These are phyloP conservation scores for Malassezia psittaci DNA, from an alignment of 1,284 basidiomycete genomes.

Conservation along the genomic window DNA sequence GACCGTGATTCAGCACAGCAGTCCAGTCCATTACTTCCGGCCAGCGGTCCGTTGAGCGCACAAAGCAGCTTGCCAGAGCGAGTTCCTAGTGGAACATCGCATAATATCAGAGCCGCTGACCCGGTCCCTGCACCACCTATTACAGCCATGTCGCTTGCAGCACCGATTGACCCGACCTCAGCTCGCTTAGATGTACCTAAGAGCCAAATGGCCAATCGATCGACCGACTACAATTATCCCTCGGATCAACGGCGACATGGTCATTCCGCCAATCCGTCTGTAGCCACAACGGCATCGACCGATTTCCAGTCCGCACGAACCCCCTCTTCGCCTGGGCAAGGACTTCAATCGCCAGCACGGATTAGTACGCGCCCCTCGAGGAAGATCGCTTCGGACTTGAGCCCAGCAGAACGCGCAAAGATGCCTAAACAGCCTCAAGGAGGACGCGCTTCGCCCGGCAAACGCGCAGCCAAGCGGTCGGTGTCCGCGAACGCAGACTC, in stretches of 20 bases:
- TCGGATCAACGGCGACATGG: not conserved
- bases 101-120: no score
- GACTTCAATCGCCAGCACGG: slow-evolving; percentile 5
- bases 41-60: slow-evolving; percentile 14
- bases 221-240: no score
- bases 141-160: not conserved
- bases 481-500: not conserved
- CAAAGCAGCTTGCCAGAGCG: slow-evolving; percentile 2
- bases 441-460: not conserved
- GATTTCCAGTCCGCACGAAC: slow-evolving; percentile 1
- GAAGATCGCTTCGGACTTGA: not conserved
- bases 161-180: not conserved
- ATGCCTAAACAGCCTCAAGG: not conserved
- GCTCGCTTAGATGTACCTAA: no score
- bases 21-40: slow-evolving; percentile 13
- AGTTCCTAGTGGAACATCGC: not conserved
- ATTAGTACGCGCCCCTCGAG: not conserved
- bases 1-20: slow-evolving; percentile 9
- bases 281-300: not conserved
- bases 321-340: not conserved
- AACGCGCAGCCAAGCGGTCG: not conserved
- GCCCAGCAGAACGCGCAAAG: not conserved
- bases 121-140: not conserved
- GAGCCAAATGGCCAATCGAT: no score
- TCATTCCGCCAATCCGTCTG: not conserved